Evolutionary conservation across 495 filamentous ascomycete species (phyloP), one percentile per base, ranked within the genome.

Genomic region (Hypoxylon rickii): DNA sequence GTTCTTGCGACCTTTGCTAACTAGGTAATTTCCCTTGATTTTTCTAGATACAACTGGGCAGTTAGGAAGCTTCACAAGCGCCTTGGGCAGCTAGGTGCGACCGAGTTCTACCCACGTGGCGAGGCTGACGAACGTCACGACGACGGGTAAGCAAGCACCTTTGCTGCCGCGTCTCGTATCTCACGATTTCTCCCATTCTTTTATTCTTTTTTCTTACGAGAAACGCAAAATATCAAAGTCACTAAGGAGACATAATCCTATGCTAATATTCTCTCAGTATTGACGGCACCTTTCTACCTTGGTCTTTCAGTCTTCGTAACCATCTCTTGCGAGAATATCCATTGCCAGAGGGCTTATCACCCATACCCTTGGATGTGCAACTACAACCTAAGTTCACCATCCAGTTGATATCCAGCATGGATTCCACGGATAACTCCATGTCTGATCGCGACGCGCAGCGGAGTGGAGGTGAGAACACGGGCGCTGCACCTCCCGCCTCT

Each of bases 91-190:
- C 79, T 99, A 5, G 92, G 94, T 1, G 95, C 89, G 3, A 78
- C 79, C 36, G 86, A 93, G 50, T 79, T 92, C 55, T 87, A 86
- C 61, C 82, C 83, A 17, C 77, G 85, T 34, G 93, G 89, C 1
- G 94, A 97, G 68, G 90, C 85, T 32, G 95, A 99, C 68, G 91
- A 96, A 55, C 89, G 92, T 63, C 89, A 96, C 80, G 81, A 86
- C 31, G 91, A 97, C 78, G 94, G 94, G 89, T 95, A 69, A 66
- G 83, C 74, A 16, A 37, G 26, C 22, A 19, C 12, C 18, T 39
- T 16, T 42, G 24, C 31, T 26, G 3, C 10, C 16, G 33, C 11
- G 21, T 17, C 24, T 11, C 42, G 38, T 44, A 18, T 43, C 36
- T 15, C 3, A 32, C 29, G 7, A 15, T 16, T 54, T 46, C 33